Percentiles rank a stretch among this genome's conserved stretches.
Evolutionary conservation across 306 rosid species (phyloP).

Genomic region (Mimosa bimucronata): DNA sequence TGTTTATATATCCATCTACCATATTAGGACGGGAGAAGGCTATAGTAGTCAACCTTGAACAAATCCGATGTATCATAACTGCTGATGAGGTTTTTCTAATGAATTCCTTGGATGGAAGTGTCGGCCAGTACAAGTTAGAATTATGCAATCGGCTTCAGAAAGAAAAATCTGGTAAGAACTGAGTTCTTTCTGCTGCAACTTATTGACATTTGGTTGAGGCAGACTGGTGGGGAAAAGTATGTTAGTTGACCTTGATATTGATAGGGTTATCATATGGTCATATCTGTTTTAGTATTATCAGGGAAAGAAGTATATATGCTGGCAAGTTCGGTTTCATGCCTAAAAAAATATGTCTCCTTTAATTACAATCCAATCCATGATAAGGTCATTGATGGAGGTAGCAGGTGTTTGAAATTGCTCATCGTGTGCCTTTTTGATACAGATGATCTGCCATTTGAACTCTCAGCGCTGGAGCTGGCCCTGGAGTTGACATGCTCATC

Average conservation of each 20-base stretch:
- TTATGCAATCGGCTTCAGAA: constrained; percentile 77
- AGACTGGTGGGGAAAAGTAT: not conserved
- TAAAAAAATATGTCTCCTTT: constrained; percentile 10
- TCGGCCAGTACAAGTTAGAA: constrained; percentile 70
- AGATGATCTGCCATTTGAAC: constrained; percentile 94
- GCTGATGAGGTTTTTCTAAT: constrained; percentile 89
- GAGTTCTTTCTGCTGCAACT: constrained; percentile 30
- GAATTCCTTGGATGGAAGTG: constrained; percentile 89
- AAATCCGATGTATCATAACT: constrained; percentile 89
- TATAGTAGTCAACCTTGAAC: constrained; percentile 92
- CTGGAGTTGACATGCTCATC: constrained; percentile 89
- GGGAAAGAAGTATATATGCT: constrained; percentile 23
- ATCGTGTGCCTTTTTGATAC: constrained; percentile 46
- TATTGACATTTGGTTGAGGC: constrained; percentile 21
- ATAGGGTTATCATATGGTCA: not conserved
- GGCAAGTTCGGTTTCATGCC: constrained; percentile 21
- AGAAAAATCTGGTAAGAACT: constrained; percentile 68
- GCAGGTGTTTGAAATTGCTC: constrained; percentile 39
- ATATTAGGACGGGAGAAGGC: constrained; percentile 92
- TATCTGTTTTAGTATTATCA: constrained; percentile 18
- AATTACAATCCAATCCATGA: not conserved
- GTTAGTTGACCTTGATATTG: not conserved
- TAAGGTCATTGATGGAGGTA: constrained; percentile 2
- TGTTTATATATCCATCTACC: constrained; percentile 89
- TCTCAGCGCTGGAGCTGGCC: constrained; percentile 91